Conservation (phyloP, 148 eudicot genomes). For the Rhododendron ovatum region DNA sequence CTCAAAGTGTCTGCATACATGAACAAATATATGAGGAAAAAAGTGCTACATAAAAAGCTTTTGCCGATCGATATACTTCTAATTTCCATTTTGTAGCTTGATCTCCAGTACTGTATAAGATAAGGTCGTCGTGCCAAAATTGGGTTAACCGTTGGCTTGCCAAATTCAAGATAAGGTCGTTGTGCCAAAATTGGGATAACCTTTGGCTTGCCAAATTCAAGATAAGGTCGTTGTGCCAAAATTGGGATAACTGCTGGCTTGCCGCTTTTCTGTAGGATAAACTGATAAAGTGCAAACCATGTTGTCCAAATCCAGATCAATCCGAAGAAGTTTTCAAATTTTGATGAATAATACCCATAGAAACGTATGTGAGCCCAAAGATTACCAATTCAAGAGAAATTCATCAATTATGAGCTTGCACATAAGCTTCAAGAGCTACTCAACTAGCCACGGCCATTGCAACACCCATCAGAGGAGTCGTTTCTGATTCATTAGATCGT, state of each 20-base stretch:
- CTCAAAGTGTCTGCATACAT: conserved; percentile 23
- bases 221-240: no score
- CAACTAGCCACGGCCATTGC: not conserved
- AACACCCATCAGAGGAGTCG: not conserved
- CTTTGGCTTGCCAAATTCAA: no score
- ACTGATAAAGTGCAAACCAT: not conserved
- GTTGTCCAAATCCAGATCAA: not conserved
- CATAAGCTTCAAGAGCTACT: not conserved
- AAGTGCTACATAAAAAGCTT: not conserved
- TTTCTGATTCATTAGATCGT: not conserved
- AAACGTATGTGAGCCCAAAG: not conserved
- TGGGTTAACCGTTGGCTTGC: no score
- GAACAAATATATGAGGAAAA: not conserved
- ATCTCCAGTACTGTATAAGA: not conserved
- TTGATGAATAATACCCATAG: not conserved
- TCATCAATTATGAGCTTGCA: not conserved
- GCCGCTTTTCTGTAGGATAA: not conserved
- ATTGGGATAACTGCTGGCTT: no score
- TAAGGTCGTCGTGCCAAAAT: not conserved
- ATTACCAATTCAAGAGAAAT: not conserved
- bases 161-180: not conserved
- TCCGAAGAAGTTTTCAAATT: not conserved
- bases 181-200: not conserved
- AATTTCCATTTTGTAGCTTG: not conserved
- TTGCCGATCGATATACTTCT: not conserved